Percentiles rank a stretch among this genome's conserved stretches.
Evolutionary conservation across 2,329 filamentous ascomycete species (phyloP).

Genomic region (Aspergillus ustus): DNA sequence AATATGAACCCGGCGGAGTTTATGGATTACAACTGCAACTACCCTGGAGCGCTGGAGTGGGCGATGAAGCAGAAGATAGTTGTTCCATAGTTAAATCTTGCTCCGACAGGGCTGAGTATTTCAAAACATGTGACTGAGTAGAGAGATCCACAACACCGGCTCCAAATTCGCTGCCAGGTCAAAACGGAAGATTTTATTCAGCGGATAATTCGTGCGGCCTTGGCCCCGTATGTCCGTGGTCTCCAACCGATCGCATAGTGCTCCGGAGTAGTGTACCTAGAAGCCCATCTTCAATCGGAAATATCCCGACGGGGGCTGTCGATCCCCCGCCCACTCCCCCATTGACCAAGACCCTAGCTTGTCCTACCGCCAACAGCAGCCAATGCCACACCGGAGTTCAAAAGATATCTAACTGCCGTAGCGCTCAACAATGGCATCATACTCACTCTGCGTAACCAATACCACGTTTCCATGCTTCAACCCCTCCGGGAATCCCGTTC

Average conservation of each 20-base stretch:
- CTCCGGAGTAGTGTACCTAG: not conserved
- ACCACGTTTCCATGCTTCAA: constrained; percentile 20
- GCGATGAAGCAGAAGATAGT: not conserved
- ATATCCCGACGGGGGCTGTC: not conserved
- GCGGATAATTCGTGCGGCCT: not conserved
- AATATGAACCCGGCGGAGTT: constrained; percentile 9
- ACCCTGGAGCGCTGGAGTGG: constrained; percentile 39
- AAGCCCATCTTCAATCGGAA: not conserved
- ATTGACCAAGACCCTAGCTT: too few species aligned
- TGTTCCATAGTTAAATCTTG: not conserved
- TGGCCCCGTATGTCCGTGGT: not conserved
- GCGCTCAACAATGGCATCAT: not conserved
- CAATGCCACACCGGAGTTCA: too few species aligned
- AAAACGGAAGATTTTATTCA: not conserved
- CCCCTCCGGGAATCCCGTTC: constrained; percentile 7
- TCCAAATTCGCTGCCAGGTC: not conserved
- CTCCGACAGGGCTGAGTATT: not conserved
- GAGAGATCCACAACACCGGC: too few species aligned
- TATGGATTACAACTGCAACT: constrained; percentile 4
- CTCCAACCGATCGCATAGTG: not conserved
- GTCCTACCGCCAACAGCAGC: too few species aligned
- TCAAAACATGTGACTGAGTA: too few species aligned
- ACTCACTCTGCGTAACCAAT: not conserved
- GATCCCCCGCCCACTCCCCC: not conserved
- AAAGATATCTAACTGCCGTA: not conserved